Evolutionary conservation across 1,284 basidiomycete genomes (phyloP), one percentile per base, ranked within the genome.

Genomic region (Trametes hirsuta): DNA sequence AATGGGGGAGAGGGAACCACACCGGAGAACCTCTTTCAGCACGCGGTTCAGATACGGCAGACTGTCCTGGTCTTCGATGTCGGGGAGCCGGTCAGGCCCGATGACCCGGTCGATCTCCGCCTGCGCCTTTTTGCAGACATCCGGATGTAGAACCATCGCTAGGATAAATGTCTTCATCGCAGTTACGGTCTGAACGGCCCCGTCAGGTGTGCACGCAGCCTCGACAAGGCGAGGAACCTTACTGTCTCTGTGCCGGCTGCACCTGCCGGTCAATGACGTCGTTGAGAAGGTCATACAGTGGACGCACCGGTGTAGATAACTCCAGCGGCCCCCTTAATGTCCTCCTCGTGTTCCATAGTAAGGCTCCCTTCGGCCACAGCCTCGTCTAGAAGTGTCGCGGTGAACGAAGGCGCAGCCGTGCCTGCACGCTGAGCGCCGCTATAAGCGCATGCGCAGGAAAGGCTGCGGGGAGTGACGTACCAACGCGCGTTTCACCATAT

Each of bases 1-100:
- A 40, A 8, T 30, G 30, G 21, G 36, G 42, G 10, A 34, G 24
- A 3, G 58, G 37, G 21, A 36, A 22, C 63, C 59, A 30, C 55
- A 66, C 60, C 51, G 53, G 62, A 50, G 50, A 2, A 71, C 65
- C 63, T 79, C 77, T 53, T 70, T 71, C 18, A 76, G 57, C n/a
- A 74, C 60, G 10, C 72, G 73, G n/a, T 71, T 66, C 12, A 77
- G 55, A 61, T 76, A 77, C 0, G 75, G 74, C 34, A 77, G 63
- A 8, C 54, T 61, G 2, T 70, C 68, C 18, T 68, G 50, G 49
- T 78, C 76, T 25, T 70, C 69, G 46, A 74, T 73, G 22, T 68
- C 71, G 12, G 76, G 75, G 25, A 77, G 47, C 34, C 73, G 66
- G 25, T 72, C 68, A 40, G 50, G 36, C 4, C 72, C 72, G 15